phyloP scores from a whole-genome alignment of 345 rosid genomes.

The Abelmoschus esculentus region DNA sequence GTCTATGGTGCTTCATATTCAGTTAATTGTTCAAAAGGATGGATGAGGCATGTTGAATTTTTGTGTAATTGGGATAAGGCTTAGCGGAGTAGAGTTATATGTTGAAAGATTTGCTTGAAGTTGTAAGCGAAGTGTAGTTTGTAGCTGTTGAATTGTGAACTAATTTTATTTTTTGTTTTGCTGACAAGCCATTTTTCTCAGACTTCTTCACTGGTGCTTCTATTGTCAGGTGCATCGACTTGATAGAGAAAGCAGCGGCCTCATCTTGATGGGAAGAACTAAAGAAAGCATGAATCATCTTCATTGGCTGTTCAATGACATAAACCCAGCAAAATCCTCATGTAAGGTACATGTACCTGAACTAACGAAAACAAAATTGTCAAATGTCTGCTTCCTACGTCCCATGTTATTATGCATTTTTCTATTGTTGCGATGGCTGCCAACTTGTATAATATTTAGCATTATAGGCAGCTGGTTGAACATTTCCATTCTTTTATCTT shows the following conservation, averaged over 20 bases:
- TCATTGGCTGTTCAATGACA: constrained; percentile 59
- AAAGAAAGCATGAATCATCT: constrained; percentile 63
- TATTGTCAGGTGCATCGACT: constrained; percentile 73
- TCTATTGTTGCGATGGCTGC: background rate
- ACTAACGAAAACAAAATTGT: background rate
- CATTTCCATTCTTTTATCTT: constrained; percentile 3
- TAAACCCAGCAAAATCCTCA: constrained; percentile 37
- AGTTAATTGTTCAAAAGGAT: background rate
- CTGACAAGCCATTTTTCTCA: background rate
- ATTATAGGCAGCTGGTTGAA: background rate
- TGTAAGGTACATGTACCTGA: constrained; percentile 41
- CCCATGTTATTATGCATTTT: background rate
- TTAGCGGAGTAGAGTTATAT: background rate
- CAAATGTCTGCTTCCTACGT: background rate
- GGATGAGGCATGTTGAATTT: background rate
- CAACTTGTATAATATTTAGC: too few species aligned
- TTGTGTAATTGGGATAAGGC: background rate
- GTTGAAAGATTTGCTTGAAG: background rate
- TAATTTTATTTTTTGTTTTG: background rate
- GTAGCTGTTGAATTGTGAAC: background rate
- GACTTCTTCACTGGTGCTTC: background rate
- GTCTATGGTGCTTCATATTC: background rate
- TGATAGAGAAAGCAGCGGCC: constrained; percentile 88
- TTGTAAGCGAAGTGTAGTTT: background rate
- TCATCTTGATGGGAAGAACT: constrained; percentile 72